Evolutionary conservation across 768 basidiomycete genomes (phyloP).

Genomic region (Flagelloscypha sp.): DNA sequence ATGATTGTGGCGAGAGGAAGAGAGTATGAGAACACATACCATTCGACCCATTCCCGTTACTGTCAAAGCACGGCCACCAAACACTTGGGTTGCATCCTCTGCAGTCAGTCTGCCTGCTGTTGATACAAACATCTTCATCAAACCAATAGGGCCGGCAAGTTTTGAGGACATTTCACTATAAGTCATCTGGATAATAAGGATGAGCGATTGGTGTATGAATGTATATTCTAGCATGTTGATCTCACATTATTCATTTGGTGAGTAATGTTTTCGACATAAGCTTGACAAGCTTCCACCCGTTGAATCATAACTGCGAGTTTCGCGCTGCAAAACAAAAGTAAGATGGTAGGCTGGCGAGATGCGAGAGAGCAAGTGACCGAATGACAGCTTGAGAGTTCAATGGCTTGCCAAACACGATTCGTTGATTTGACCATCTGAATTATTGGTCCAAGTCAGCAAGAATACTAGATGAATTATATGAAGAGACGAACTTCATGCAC

Average conservation of each 20-base stretch:
- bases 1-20: too few species aligned
- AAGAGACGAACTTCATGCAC: conserved; percentile 60
- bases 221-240: too few species aligned
- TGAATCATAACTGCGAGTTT: conserved; percentile 89
- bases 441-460: conserved; percentile 5
- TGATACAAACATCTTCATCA: conserved; percentile 73
- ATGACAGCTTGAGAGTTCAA: conserved; percentile 79
- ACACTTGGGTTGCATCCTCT: conserved; percentile 74
- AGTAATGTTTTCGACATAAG: conserved; percentile 85
- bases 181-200: conserved; percentile 52
- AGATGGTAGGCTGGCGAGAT: too few species aligned
- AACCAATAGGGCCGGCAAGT: conserved; percentile 81
- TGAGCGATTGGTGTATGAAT: conserved; percentile 2
- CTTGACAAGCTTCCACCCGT: conserved; percentile 76
- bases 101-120: conserved; percentile 34
- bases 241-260: conserved; percentile 86
- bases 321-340: too few species aligned
- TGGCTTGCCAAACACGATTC: conserved; percentile 86
- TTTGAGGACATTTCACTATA: conserved; percentile 79
- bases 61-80: conserved; percentile 86
- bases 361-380: too few species aligned
- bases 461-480: background rate
- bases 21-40: too few species aligned
- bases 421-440: conserved; percentile 77
- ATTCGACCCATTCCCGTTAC: conserved; percentile 83